These are phyloP conservation scores for Pilatotrama ljubarskyi DNA, from an alignment of 768 basidiomycete genomes.

Conservation along the genomic window DNA sequence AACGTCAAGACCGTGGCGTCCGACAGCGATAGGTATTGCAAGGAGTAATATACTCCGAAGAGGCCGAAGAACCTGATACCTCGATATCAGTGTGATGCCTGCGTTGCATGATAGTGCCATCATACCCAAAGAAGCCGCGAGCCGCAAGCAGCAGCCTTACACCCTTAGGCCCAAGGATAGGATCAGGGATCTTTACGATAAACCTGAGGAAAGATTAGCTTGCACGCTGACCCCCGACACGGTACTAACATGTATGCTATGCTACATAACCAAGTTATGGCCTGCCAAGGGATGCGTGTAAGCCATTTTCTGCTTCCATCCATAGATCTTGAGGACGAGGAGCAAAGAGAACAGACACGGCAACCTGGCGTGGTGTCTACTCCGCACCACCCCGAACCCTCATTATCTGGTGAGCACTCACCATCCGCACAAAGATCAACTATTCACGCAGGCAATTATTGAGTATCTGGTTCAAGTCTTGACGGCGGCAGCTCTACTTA, in stretches of 20 bases:
- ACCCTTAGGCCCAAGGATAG: conserved; percentile 67
- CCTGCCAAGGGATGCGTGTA: conserved; percentile 32
- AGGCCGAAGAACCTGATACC: conserved; percentile 66
- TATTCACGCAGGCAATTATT: no score
- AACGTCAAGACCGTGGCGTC: conserved; percentile 81
- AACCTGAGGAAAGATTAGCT: conserved; percentile 30
- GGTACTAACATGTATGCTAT: conserved; percentile 47
- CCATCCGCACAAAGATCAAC: conserved; percentile 63
- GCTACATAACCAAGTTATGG: conserved; percentile 53
- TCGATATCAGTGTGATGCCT: conserved; percentile 7
- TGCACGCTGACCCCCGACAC: not conserved
- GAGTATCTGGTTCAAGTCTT: no score
- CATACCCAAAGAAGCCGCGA: conserved; percentile 65
- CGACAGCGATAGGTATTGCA: conserved; percentile 74
- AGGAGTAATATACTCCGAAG: conserved; percentile 67
- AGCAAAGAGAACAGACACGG: no score
- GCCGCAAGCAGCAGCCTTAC: conserved; percentile 56
- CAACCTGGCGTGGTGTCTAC: no score
- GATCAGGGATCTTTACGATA: conserved; percentile 49
- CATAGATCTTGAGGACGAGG: not conserved
- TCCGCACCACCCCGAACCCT: not conserved
- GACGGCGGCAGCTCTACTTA: conserved; percentile 29
- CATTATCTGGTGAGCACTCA: conserved; percentile 25
- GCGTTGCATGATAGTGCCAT: not conserved
- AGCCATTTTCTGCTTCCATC: not conserved